These are phyloP conservation scores for Penicillium samsonianum DNA, from an alignment of 495 filamentous ascomycete genomes.

Conservation along the genomic window DNA sequence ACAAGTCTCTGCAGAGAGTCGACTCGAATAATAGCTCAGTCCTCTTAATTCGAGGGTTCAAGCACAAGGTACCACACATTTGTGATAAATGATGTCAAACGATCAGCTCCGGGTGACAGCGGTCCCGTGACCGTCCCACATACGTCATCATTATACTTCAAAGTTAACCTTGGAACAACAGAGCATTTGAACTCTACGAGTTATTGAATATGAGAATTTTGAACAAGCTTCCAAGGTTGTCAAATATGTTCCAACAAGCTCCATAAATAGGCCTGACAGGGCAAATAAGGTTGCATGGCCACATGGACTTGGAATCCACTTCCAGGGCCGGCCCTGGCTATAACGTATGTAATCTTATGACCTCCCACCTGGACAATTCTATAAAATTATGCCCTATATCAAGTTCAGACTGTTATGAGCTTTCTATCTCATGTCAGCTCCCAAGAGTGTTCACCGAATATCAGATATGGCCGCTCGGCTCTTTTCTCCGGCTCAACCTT, in stretches of 20 bases:
- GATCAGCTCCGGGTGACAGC: neutral
- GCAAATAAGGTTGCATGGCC: slow-evolving; percentile 9
- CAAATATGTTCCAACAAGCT: neutral
- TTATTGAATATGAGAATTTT: neutral
- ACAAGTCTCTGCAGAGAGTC: neutral
- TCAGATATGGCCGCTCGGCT: neutral
- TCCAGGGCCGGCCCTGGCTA: neutral
- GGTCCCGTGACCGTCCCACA: slow-evolving; percentile 5
- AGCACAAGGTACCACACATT: neutral
- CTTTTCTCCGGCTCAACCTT: neutral
- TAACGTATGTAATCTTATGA: neutral
- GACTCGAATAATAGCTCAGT: neutral
- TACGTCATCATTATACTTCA: slow-evolving; percentile 8
- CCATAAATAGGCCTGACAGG: neutral
- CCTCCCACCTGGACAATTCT: too few species aligned
- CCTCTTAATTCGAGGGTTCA: neutral
- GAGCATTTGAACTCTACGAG: neutral
- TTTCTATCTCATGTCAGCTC: neutral
- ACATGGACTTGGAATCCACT: slow-evolving; percentile 1
- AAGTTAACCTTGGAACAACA: neutral
- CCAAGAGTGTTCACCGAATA: neutral
- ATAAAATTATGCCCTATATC: neutral
- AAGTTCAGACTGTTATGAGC: neutral
- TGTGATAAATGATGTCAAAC: neutral
- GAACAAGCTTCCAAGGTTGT: neutral